Conservation (phyloP, 495 filamentous ascomycete genomes). For the Penicillium macrosclerotiorum region DNA sequence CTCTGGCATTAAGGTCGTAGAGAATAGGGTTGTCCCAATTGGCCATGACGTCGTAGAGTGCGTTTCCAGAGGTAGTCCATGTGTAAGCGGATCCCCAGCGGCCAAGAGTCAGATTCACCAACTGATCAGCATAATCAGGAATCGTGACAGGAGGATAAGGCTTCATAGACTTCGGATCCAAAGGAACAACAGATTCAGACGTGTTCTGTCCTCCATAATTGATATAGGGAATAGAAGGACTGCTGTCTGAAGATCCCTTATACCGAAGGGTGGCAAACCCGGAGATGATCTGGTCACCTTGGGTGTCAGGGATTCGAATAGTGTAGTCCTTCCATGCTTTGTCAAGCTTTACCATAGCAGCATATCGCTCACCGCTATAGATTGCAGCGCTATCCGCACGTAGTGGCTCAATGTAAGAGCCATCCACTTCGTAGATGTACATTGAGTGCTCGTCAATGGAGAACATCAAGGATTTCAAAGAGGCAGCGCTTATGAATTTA, state of each 20-base stretch:
- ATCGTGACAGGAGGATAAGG: conserved; percentile 37
- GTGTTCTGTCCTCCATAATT: conserved; percentile 37
- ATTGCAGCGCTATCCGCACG: conserved; percentile 27
- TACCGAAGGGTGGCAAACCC: conserved; percentile 36
- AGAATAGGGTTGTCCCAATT: conserved; percentile 39
- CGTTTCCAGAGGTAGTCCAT: conserved; percentile 38
- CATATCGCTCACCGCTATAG: conserved; percentile 36
- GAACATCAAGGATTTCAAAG: conserved; percentile 36
- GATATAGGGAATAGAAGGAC: conserved; percentile 33
- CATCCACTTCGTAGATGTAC: conserved; percentile 43
- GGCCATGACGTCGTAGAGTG: conserved; percentile 24
- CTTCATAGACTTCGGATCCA: conserved; percentile 28
- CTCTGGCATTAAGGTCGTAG: conserved; percentile 30
- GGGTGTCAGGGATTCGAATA: conserved; percentile 31
- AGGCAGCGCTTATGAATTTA: conserved; percentile 47
- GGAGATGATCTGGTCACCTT: conserved; percentile 36
- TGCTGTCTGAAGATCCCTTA: conserved; percentile 17
- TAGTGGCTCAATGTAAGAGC: conserved; percentile 36
- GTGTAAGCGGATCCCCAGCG: conserved; percentile 34
- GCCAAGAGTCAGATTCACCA: conserved; percentile 37
- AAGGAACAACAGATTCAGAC: conserved; percentile 29
- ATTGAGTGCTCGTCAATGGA: conserved; percentile 43
- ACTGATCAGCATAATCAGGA: conserved; percentile 32
- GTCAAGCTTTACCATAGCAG: conserved; percentile 39
- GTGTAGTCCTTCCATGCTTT: conserved; percentile 34